Percentiles rank a stretch among this genome's conserved stretches.
Conservation (phyloP, 1,284 basidiomycete species). For the Marasmius oreades region DNA sequence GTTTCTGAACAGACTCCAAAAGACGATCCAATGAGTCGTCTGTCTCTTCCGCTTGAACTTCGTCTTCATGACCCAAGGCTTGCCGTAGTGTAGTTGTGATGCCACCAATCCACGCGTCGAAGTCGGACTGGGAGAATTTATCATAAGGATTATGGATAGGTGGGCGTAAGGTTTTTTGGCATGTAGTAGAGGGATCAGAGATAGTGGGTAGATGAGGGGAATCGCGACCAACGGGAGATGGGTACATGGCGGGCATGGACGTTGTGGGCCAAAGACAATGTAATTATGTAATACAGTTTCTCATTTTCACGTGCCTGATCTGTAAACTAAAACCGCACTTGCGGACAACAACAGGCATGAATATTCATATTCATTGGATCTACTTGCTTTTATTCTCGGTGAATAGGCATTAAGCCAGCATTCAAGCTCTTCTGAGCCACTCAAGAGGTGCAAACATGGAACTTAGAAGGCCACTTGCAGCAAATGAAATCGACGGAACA, state of each 20-base stretch:
- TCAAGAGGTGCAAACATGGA: too few relatives aligned
- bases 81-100: slow-evolving; percentile 52
- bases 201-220: neutral
- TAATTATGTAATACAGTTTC: neutral
- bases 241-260: neutral
- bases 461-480: too few relatives aligned
- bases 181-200: neutral
- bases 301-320: neutral
- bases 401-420: too few relatives aligned
- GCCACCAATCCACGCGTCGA: slow-evolving; percentile 64
- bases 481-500: too few relatives aligned
- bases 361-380: too few relatives aligned
- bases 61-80: slow-evolving; percentile 46
- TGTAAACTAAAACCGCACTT: too few relatives aligned
- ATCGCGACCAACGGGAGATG: neutral
- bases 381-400: too few relatives aligned
- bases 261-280: neutral
- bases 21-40: slow-evolving; percentile 19
- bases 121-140: slow-evolving; percentile 61
- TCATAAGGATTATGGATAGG: slow-evolving; percentile 69
- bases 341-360: too few relatives aligned
- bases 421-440: too few relatives aligned
- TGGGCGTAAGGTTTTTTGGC: slow-evolving; percentile 18
- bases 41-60: slow-evolving; percentile 16
- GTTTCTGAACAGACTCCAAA: slow-evolving; percentile 10